Evolutionary conservation across 2,329 filamentous ascomycete species (phyloP).

Genomic region (Penicillium brevicompactum): DNA sequence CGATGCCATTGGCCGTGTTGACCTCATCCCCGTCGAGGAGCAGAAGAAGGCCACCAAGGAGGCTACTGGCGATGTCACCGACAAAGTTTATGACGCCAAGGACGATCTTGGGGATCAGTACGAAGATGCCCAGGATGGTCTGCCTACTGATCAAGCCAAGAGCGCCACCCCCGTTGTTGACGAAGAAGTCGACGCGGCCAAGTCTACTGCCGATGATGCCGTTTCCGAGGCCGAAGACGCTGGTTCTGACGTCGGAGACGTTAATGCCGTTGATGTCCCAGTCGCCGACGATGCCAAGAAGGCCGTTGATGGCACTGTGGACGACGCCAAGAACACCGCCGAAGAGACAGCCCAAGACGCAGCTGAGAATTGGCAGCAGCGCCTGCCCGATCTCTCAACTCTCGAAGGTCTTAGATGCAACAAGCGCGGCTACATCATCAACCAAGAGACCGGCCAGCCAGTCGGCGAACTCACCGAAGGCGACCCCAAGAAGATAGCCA

Average conservation of each 20-base stretch:
- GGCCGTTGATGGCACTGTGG: not conserved
- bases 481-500: constrained; percentile 62
- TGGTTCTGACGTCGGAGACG: constrained; percentile 21
- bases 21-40: constrained; percentile 31
- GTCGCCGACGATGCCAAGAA: constrained; percentile 17
- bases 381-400: constrained; percentile 32
- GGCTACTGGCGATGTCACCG: constrained; percentile 50
- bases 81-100: constrained; percentile 53
- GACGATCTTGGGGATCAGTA: constrained; percentile 47
- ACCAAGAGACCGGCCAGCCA: constrained; percentile 46
- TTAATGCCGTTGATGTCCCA: constrained; percentile 19
- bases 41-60: constrained; percentile 33
- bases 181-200: constrained; percentile 52
- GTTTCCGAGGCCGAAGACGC: constrained; percentile 1
- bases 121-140: constrained; percentile 43
- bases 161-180: constrained; percentile 17
- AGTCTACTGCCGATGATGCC: constrained; percentile 46
- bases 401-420: constrained; percentile 46
- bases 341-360: constrained; percentile 31
- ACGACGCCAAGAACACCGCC: constrained; percentile 18
- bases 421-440: constrained; percentile 49
- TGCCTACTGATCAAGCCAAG: constrained; percentile 1
- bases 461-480: constrained; percentile 63
- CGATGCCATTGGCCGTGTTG: constrained; percentile 39
- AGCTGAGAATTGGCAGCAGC: constrained; percentile 27